phyloP scores from a whole-genome alignment of 1,139 yeast species.

The Petasospora fabianii region DNA sequence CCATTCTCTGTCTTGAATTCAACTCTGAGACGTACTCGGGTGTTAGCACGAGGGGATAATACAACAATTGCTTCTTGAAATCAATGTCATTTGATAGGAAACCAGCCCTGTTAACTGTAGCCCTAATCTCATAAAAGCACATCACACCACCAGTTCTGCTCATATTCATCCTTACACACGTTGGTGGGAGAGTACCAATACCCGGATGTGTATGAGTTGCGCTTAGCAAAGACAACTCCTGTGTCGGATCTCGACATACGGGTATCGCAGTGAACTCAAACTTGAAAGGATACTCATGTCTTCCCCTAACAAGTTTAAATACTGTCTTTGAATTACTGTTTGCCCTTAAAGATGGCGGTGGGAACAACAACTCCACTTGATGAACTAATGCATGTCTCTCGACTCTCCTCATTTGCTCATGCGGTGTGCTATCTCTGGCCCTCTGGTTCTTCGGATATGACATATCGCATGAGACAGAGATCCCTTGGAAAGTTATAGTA shows the following conservation, averaged over 20 bases:
- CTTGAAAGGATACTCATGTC: slow-evolving; percentile 6
- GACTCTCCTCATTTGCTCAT: not conserved
- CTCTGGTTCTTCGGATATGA: not conserved
- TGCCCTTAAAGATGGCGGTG: not conserved
- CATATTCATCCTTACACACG: slow-evolving; percentile 1
- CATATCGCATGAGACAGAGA: slow-evolving; percentile 2
- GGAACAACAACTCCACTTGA: slow-evolving; percentile 1
- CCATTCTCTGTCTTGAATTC: not conserved
- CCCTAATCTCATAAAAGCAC: slow-evolving; percentile 7
- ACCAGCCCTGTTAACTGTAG: slow-evolving; percentile 1
- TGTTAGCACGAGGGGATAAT: not conserved
- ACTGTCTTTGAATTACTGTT: not conserved
- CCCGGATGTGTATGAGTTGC: not conserved
- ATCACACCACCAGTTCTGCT: slow-evolving; percentile 1
- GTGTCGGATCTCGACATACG: slow-evolving; percentile 2
- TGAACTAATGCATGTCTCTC: slow-evolving; percentile 5
- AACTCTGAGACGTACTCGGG: not conserved
- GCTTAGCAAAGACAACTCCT: not conserved
- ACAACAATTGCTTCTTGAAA: slow-evolving; percentile 1
- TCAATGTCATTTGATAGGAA: slow-evolving; percentile 1
- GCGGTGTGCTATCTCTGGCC: not conserved
- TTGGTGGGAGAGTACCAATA: not conserved
- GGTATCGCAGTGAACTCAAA: slow-evolving; percentile 1
- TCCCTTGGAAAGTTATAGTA: slow-evolving; percentile 3
- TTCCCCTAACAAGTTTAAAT: slow-evolving; percentile 2